Evolutionary conservation across 2,329 filamentous ascomycete species (phyloP).

Genomic region (Curvularia verruculosa): DNA sequence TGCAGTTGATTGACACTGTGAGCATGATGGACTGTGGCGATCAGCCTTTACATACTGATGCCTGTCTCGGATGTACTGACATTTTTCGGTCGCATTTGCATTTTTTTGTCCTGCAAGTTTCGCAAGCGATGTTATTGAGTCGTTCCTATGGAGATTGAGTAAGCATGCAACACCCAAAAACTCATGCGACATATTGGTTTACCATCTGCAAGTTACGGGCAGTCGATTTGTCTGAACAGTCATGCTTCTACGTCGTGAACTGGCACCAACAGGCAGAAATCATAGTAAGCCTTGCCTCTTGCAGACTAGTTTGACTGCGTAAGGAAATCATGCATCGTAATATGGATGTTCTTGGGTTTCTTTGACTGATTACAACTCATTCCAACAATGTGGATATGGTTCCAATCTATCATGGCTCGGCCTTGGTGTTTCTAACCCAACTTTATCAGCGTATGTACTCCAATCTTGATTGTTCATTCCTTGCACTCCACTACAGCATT

Average conservation of each 20-base stretch:
- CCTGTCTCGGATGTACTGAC: constrained; percentile 12
- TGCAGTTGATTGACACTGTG: constrained; percentile 26
- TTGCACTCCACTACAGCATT: neutral
- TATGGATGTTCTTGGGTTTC: neutral
- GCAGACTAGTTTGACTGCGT: neutral
- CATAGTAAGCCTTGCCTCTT: neutral
- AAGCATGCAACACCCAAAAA: neutral
- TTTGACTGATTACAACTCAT: neutral
- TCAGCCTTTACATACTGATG: neutral
- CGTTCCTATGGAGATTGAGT: neutral
- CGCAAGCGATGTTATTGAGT: constrained; percentile 35
- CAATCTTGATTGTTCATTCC: neutral
- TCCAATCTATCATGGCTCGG: neutral
- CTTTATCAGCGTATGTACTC: neutral
- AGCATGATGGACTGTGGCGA: constrained; percentile 29
- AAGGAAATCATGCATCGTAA: neutral
- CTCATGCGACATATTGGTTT: neutral
- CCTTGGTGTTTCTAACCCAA: neutral
- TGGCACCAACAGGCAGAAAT: neutral
- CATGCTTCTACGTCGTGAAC: neutral
- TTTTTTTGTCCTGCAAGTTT: constrained; percentile 36
- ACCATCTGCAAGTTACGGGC: neutral
- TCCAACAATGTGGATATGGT: neutral
- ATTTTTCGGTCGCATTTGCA: constrained; percentile 37
- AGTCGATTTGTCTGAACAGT: too few species aligned